Evolutionary conservation across 176 grass and related monocot species (phyloP).

Genomic region (Puccinellia tenuiflora): DNA sequence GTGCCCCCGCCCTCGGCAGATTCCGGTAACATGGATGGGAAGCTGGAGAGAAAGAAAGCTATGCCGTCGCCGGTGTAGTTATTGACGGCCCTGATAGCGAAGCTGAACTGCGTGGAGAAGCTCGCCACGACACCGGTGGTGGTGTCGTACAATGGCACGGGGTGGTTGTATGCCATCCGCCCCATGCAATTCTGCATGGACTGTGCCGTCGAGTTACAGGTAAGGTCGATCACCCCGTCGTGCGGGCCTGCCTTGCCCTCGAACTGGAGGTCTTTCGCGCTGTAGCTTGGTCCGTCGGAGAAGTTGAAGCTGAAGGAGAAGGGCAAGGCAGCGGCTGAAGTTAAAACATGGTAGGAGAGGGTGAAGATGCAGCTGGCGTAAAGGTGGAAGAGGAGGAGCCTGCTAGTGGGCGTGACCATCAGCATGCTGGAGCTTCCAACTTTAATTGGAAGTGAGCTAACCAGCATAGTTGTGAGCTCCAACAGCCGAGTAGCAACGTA

Average conservation of each 20-base stretch:
- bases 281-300: not conserved
- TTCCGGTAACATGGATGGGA: not conserved
- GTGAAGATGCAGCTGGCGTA: not conserved
- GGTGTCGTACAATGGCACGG: not conserved
- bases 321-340: too few species aligned
- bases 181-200: too few species aligned
- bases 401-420: not conserved
- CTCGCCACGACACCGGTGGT: not conserved
- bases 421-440: not conserved
- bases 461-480: too few species aligned
- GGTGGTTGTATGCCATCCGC: not conserved
- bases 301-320: not conserved
- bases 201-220: too few species aligned
- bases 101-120: not conserved
- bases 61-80: not conserved
- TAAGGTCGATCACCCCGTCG: not conserved
- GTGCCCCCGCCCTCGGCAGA: too few species aligned
- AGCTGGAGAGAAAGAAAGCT: not conserved
- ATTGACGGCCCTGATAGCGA: not conserved
- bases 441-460: too few species aligned
- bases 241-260: not conserved
- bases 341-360: not conserved
- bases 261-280: not conserved
- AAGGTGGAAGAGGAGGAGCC: not conserved
- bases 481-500: too few species aligned